Base-by-base conservation (phyloP, 768 basidiomycete genomes). In the Suillus fuscotomentosus region DNA sequence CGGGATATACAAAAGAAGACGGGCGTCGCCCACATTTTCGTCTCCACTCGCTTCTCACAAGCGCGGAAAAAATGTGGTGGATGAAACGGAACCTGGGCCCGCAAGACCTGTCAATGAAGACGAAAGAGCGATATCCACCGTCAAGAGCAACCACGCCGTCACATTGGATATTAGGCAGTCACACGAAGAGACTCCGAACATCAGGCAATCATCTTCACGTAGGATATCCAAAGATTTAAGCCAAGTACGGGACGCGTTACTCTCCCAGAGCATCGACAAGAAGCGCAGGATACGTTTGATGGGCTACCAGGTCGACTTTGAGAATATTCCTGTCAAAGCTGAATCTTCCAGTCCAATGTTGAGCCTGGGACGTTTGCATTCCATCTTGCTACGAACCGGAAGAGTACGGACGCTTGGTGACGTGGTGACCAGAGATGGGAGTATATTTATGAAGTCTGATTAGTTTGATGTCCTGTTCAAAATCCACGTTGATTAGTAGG, bases 381-480 rank as follows among this genome's bases (percentile, higher is more conserved):
- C n/a, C 1, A 54, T 60, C 1, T 24, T 75, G 31, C 60, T 75
- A 65, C 76, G 66, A 53, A 74, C 76, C 7, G 75, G 74, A 22
- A 70, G 73, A 31, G 67, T 76, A 53, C 68, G 75, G 41, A 72
- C 64, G 36, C 55, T 68, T 36, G 68, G 66, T 1, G 39, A 70
- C 2, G 36, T 47, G 34, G 65, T 69, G 50, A 69, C 63, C 53
- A n/a, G 39, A 22, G 67, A 77, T 41, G 74, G 72, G 4, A 68
- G 65, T 34, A 62, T 68, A 50, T 77, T 72, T 54, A 61, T 72
- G 22, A 39, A 9, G 48, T 54, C 56, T 11, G 65, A 67, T 41
- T 66, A 51, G 60, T 31, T 31, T 50, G 13, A 5, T 41, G 39
- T 14, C 39, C 14, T 41, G 14, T 3, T 41, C 39, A 41, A 41